A percentile compares a stretch with the other conserved stretches of the same genome.
phyloP scores from a whole-genome alignment of 257 asterid genomes.

The Fraxinus quadrangulata region DNA sequence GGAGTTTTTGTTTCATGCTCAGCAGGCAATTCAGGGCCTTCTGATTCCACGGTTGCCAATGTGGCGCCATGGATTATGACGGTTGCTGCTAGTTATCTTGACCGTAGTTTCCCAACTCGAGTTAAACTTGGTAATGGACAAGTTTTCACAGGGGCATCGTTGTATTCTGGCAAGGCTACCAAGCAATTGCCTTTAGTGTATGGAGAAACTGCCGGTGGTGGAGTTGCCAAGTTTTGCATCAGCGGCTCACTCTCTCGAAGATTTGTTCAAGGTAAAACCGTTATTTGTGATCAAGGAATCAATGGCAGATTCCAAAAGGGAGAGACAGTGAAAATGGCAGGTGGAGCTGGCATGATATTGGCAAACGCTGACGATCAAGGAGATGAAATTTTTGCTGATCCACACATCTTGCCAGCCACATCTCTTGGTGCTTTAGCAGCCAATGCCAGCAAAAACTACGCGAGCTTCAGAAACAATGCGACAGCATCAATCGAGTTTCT shows the following conservation, averaged over 20 bases:
- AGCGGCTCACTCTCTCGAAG: slow-evolving; percentile 43
- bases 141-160: slow-evolving; percentile 54
- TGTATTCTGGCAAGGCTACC: slow-evolving; percentile 53
- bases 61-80: slow-evolving; percentile 81
- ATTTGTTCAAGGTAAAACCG: slow-evolving; percentile 63
- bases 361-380: slow-evolving; percentile 49
- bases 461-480: slow-evolving; percentile 36
- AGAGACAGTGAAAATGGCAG: slow-evolving; percentile 55
- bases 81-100: slow-evolving; percentile 72
- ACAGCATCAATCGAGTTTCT: slow-evolving; percentile 49
- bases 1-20: slow-evolving; percentile 61
- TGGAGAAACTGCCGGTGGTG: slow-evolving; percentile 41
- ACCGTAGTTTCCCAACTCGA: slow-evolving; percentile 49
- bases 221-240: slow-evolving; percentile 48
- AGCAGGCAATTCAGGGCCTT: slow-evolving; percentile 76
- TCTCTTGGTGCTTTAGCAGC: slow-evolving; percentile 53
- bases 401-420: slow-evolving; percentile 67
- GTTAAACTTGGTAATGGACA: slow-evolving; percentile 51
- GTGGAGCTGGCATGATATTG: slow-evolving; percentile 77
- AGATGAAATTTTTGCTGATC: slow-evolving; percentile 65
- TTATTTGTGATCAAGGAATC: slow-evolving; percentile 67
- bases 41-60: slow-evolving; percentile 46
- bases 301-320: slow-evolving; percentile 64
- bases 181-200: slow-evolving; percentile 40
- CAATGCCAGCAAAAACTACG: slow-evolving; percentile 39